These are phyloP conservation scores for Amylocystis lapponica DNA, from an alignment of 768 basidiomycete species.

Conservation along the genomic window DNA sequence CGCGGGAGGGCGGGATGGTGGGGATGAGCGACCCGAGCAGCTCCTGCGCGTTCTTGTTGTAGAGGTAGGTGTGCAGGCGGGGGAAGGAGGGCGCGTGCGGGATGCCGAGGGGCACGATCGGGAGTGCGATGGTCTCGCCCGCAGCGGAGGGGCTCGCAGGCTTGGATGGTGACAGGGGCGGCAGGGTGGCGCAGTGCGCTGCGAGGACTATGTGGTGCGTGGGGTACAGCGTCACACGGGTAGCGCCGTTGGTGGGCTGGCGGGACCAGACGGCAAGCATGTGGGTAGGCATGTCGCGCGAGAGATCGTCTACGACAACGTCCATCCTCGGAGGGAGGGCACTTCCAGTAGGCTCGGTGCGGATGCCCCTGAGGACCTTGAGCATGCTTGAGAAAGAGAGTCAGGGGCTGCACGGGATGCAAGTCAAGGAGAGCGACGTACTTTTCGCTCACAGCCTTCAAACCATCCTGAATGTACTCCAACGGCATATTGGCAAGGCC, in stretches of 20 bases:
- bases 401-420: too few species aligned
- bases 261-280: constrained; percentile 35
- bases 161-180: constrained; percentile 37
- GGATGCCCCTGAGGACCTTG: constrained; percentile 26
- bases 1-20: constrained; percentile 26
- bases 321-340: constrained; percentile 36
- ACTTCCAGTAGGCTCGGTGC: constrained; percentile 32
- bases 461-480: constrained; percentile 54
- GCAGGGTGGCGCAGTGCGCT: constrained; percentile 52
- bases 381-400: constrained; percentile 12
- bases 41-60: constrained; percentile 54
- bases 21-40: constrained; percentile 65
- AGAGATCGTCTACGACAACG: constrained; percentile 30
- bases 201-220: constrained; percentile 60
- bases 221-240: constrained; percentile 47
- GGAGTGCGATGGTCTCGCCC: constrained; percentile 40
- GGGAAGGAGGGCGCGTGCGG: constrained; percentile 69
- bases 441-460: constrained; percentile 42
- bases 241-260: constrained; percentile 11
- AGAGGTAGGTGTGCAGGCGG: constrained; percentile 59
- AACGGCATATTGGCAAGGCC: constrained; percentile 46
- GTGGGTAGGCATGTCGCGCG: constrained; percentile 31
- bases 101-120: constrained; percentile 63
- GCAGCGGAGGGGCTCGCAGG: constrained; percentile 1
- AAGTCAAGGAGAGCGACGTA: constrained; percentile 22